Conservation (phyloP, 2,329 filamentous ascomycete genomes). For the Xylaria sp. region DNA sequence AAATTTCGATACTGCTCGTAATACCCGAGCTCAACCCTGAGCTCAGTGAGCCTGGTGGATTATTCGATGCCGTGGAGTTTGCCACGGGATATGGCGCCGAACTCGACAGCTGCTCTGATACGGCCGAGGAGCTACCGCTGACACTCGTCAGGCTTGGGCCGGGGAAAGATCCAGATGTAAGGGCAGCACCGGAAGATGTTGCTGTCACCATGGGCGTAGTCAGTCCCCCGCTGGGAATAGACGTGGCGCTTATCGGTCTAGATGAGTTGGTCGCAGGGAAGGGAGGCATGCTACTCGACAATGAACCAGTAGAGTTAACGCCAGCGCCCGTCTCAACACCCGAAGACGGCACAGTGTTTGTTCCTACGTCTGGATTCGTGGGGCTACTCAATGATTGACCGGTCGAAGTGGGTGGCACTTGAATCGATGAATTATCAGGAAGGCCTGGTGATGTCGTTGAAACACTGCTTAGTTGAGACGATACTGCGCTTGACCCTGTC, state of each 20-base stretch:
- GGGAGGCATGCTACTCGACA: slow-evolving; percentile 8
- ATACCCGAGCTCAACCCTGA: slow-evolving; percentile 9
- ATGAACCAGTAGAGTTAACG: slow-evolving; percentile 14
- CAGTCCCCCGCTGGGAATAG: slow-evolving; percentile 8
- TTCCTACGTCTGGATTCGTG: slow-evolving; percentile 10
- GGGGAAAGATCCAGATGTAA: slow-evolving; percentile 22
- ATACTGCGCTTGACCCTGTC: slow-evolving; percentile 18
- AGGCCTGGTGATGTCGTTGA: slow-evolving; percentile 23
- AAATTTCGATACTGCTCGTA: slow-evolving; percentile 18
- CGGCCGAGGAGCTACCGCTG: slow-evolving; percentile 25
- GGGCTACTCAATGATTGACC: slow-evolving; percentile 27
- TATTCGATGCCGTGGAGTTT: slow-evolving; percentile 30
- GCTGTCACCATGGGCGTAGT: slow-evolving; percentile 18
- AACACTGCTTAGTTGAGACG: slow-evolving; percentile 19
- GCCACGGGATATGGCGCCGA: slow-evolving; percentile 33
- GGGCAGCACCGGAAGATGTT: slow-evolving; percentile 23
- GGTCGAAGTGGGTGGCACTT: slow-evolving; percentile 7
- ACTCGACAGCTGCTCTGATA: slow-evolving; percentile 21
- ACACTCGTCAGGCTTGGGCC: slow-evolving; percentile 29
- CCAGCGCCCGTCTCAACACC: slow-evolving; percentile 18
- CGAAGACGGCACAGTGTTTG: slow-evolving; percentile 11
- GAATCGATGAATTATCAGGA: slow-evolving; percentile 20
- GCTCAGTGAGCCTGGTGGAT: slow-evolving; percentile 18
- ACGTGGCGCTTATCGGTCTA: slow-evolving; percentile 1
- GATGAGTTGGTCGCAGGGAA: slow-evolving; percentile 20